These are phyloP conservation scores for Selaginella tamariscina DNA, from an alignment of 75 land plant genomes.

Conservation along the genomic window DNA sequence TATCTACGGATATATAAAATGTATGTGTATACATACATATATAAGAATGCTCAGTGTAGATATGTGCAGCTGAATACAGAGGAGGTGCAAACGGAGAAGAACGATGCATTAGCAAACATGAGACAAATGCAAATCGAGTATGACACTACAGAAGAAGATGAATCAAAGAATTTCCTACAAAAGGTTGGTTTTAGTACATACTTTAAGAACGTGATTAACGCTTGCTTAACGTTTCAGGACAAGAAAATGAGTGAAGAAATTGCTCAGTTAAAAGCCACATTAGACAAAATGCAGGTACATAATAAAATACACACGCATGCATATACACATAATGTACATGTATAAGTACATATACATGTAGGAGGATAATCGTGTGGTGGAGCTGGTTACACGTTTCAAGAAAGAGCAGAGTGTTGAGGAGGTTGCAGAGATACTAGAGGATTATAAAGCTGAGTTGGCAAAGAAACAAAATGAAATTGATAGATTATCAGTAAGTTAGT, in stretches of 20 bases:
- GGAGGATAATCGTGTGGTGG: neutral
- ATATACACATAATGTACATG: too few species aligned
- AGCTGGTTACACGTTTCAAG: neutral
- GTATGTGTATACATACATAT: too few species aligned
- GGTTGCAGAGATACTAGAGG: neutral
- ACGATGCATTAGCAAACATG: neutral
- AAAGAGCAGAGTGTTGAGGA: neutral
- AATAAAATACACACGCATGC: too few species aligned
- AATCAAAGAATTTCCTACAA: neutral
- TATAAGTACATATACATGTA: too few species aligned
- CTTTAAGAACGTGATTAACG: neutral
- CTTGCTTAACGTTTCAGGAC: neutral
- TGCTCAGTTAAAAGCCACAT: neutral
- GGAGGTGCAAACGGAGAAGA: neutral
- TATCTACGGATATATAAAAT: too few species aligned
- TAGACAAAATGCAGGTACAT: constrained; percentile 3
- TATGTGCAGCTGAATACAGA: too few species aligned
- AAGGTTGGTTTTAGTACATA: neutral
- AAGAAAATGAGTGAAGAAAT: neutral
- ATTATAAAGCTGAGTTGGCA: neutral
- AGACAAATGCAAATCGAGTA: neutral
- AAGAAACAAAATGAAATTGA: neutral
- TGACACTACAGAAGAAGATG: neutral
- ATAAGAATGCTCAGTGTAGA: too few species aligned
- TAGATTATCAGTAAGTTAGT: neutral